phyloP scores from a whole-genome alignment of 306 rosid genomes.

The Trichosanthes truncata region DNA sequence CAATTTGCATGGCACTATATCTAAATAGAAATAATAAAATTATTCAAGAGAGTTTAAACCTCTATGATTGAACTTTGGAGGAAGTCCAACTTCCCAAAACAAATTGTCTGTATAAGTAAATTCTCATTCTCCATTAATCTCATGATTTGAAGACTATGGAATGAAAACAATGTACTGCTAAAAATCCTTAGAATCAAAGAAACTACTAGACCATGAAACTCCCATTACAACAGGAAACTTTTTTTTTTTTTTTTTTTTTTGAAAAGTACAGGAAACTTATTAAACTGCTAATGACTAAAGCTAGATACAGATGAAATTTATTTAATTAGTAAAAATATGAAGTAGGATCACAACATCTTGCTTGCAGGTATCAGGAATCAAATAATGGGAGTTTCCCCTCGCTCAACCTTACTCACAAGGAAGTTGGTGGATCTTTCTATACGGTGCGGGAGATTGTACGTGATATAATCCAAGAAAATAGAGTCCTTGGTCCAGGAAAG shows the following conservation, averaged over 20 bases:
- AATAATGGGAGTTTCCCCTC: slow-evolving; percentile 89
- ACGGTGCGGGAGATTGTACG: slow-evolving; percentile 95
- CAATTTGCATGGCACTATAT: neutral
- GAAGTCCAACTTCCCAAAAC: neutral
- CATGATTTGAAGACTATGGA: neutral
- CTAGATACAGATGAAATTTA: neutral
- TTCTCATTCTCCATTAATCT: neutral
- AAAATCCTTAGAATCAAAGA: neutral
- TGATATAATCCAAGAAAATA: slow-evolving; percentile 89
- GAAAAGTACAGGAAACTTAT: neutral
- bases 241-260: too few species aligned
- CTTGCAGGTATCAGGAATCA: slow-evolving; percentile 59
- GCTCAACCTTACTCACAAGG: slow-evolving; percentile 83
- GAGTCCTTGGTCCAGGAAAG: slow-evolving; percentile 90
- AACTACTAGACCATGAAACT: neutral
- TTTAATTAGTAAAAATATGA: neutral
- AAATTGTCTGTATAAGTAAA: neutral
- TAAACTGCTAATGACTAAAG: neutral
- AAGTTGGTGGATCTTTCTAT: slow-evolving; percentile 98
- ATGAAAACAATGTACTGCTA: neutral
- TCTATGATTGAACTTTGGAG: neutral
- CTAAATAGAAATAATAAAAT: neutral
- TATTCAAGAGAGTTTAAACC: neutral
- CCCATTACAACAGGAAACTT: neutral
- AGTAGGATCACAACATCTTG: slow-evolving; percentile 1